Base-by-base conservation (phyloP, 164 flowering plant species). In the Paratinospora sagittata region DNA sequence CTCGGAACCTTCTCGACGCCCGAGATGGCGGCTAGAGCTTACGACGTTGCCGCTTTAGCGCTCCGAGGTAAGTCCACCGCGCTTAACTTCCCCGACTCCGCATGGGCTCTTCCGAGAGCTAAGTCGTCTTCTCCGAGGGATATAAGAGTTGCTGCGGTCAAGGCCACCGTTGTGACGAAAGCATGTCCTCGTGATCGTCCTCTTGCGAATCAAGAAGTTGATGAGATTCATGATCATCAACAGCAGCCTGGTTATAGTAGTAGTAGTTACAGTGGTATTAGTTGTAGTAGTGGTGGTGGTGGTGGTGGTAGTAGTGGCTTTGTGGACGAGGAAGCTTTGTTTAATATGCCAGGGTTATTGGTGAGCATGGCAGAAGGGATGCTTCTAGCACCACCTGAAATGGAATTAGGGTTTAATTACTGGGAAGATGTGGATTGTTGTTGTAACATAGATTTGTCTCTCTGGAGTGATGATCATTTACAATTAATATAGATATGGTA, bases 1-100 rank as follows among this genome's bases (percentile, higher is more conserved):
- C 83, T 87, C 0, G 89, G 91, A 33, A 87, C 89, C 1, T 87
- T 77, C 24, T 84, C 84, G 8, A 69, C 73, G 8, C 70, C 81
- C 3, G 81, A 79, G 70, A 79, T 79, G 81, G 81, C 78, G 0
- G 81, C 81, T 4, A 57, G 74, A 47, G 81, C 81, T 8, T 75
- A 79, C 55, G 81, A 79, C 39, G 81, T 79, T 1, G 78, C 78
- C 0, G 76, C 81, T 0, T 27, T 76, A 57, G 79, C 76, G 0
- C 72, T 78, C 17, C 63, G 64, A 23, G 81, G 81, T 1, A 65
- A 45, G n/a, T 66, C 70, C 14, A 70, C 72, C 0, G 67, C 77
- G 27, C 77, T 73, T 58, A 79, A 74, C 33, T 76, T 79, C 26
- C 57, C 69, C 0, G 78, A 75, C 49, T 79, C 81, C 0, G 81